A percentile compares a stretch with the other conserved stretches of the same genome.
These are phyloP conservation scores for Astragalus glycyphyllos DNA, from an alignment of 306 rosid species.

Conservation along the genomic window DNA sequence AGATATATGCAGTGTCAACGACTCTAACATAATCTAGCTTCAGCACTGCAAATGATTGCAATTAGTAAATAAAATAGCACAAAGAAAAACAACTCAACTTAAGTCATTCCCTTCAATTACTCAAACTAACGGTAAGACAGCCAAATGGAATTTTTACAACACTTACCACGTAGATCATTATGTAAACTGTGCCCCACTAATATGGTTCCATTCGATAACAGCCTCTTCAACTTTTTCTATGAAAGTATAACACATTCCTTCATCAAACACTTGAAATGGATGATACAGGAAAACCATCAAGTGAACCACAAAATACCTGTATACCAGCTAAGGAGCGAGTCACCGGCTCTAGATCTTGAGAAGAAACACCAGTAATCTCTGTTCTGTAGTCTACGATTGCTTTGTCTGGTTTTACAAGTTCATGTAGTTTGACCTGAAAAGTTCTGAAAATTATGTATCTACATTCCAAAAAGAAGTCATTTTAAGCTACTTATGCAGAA, in stretches of 20 bases:
- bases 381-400: conserved; percentile 73
- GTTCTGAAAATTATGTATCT: conserved; percentile 32
- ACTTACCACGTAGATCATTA: conserved; percentile 76
- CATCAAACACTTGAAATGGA: conserved; percentile 34
- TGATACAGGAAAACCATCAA: conserved; percentile 27
- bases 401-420: conserved; percentile 72
- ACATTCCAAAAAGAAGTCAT: conserved; percentile 4
- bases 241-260: conserved; percentile 38
- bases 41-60: conserved; percentile 58
- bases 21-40: conserved; percentile 77
- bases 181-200: conserved; percentile 89
- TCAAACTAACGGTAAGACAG: conserved; percentile 41
- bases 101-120: conserved; percentile 2
- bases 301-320: conserved; percentile 62
- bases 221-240: conserved; percentile 68
- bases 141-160: conserved; percentile 18
- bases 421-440: conserved; percentile 77
- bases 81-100: conserved; percentile 8
- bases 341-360: conserved; percentile 67
- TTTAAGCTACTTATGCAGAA: conserved; percentile 22
- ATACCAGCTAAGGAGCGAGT: conserved; percentile 67
- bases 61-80: conserved; percentile 26
- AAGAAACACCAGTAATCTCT: conserved; percentile 77
- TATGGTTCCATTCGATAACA: conserved; percentile 66
- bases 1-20: conserved; percentile 82